Evolutionary conservation across 768 basidiomycete genomes (phyloP), one percentile per base, ranked within the genome.

Genomic region (Dendrothele bispora): DNA sequence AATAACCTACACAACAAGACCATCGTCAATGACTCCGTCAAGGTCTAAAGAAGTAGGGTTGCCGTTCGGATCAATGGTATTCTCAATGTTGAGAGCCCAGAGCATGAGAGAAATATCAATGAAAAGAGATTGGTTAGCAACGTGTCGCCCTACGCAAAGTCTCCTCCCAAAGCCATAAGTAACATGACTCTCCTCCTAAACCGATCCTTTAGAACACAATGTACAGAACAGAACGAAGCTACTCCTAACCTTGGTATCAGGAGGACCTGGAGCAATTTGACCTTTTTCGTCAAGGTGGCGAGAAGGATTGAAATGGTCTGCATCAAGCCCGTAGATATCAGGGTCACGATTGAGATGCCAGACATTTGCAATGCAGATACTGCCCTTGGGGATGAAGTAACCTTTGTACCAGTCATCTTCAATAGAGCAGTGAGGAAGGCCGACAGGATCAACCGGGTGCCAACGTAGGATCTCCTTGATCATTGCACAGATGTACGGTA

Each of bases 61-160:
- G n/a, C 30, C 30, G n/a, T 32, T n/a, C 10, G 30, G 30, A 10
- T 32, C 30, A 10, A 10, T 32, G 30, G 10, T n/a, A 10, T n/a
- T 10, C 30, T 32, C 30, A 32, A 32, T 32, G 30, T 32, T 32
- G 10, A 32, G n/a, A 32, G 30, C 30, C 30, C 30, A 32, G 10
- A 32, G 30, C 30, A 32, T 32, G 10, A 32, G n/a, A 10, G 30
- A 10, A n/a, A 32, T 32, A n/a, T 32, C 30, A n/a, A 68, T 61
- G 41, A 66, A 68, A 27, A 66, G 25, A 25, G 61, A 56, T 12
- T 60, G 46, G 35, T 63, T 65, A 3, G 65, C 65, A 15, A 66
- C 47, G 43, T 66, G 57, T 22, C 57, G 46, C 17, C 66, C 66
- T 8, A 57, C 50, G 45, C 66, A 67, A 10, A 62, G 57, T 27